Percentiles rank a stretch among this genome's conserved stretches.
Evolutionary conservation across 106 monocot genomes (phyloP).

Genomic region (Posidonia australis): DNA sequence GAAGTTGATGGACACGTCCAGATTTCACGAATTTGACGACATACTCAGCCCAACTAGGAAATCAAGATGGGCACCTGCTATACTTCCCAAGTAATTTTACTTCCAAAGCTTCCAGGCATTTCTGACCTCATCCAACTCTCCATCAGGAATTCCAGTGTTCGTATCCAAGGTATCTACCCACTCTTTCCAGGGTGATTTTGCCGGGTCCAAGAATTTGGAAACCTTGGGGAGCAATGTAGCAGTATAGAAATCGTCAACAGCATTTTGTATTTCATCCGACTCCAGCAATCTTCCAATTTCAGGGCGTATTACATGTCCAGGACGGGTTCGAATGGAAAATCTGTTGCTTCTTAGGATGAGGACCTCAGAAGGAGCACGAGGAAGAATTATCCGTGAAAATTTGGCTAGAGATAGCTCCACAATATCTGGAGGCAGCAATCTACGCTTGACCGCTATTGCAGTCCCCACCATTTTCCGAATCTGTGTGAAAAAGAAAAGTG

Average conservation of each 20-base stretch:
- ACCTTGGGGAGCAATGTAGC: conserved; percentile 47
- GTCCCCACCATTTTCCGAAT: conserved; percentile 97
- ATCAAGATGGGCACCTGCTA: not conserved
- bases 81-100: conserved; percentile 11
- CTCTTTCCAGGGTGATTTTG: conserved; percentile 61
- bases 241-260: conserved; percentile 49
- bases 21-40: no score
- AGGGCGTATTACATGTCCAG: conserved; percentile 36
- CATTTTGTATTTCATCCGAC: conserved; percentile 44
- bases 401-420: conserved; percentile 65
- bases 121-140: conserved; percentile 57
- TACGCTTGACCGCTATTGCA: conserved; percentile 75
- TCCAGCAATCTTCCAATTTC: conserved; percentile 53
- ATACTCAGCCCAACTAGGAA: not conserved
- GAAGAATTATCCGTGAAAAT: conserved; percentile 74
- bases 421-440: conserved; percentile 58
- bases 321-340: conserved; percentile 32
- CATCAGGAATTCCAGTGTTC: conserved; percentile 46
- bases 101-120: conserved; percentile 54
- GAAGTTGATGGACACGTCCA: no score
- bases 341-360: conserved; percentile 50
- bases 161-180: conserved; percentile 64
- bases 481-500: conserved; percentile 23
- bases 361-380: conserved; percentile 77
- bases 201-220: conserved; percentile 63